Base-by-base conservation (phyloP, 225 moss, liverwort and hornwort species). In the Marchantia paleacea region DNA sequence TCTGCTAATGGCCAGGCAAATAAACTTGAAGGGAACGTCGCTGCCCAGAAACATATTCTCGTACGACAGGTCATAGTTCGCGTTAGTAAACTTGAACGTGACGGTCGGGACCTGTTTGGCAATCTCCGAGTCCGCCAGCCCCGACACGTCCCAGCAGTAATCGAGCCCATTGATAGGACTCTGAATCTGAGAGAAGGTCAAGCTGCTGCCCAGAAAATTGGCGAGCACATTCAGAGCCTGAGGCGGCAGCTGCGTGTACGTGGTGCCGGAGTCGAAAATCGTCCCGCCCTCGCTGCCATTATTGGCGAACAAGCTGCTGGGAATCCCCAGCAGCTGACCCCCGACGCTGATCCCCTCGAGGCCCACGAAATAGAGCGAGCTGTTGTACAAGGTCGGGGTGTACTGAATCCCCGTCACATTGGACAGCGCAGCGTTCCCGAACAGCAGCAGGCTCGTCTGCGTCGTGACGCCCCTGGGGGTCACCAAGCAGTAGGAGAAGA, bases 241-340 rank as follows among this genome's bases (percentile, higher is more conserved):
- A 5, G 81, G 63, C 28, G 73, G 51, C 58, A 86, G 11, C 12
- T 20, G 47, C 3, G 78, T 78, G 51, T 55, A 78, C 12, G 86
- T 81, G 7, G 83, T 81, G 10, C 86, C 86, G 3, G 83, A 83
- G 31, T 86, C 86, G 31, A 86, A 58, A 72, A 86, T 73, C 19
- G 58, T 73, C 26, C 86, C 86, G 12, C 86, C 83, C 12, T 80
- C 66, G n/a, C 78, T 73, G 15, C 8, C 29, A 3, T 15, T 8
- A 29, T 83, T 72, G 9, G 81, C 7, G 7, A 3, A 16, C 10
- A 86, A 20, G 47, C 26, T 61, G 39, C 13, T 28, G 2, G 18
- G 7, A 8, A 47, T 66, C 48, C 49, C 50, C 6, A 83, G 76
- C 12, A 14, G 73, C 8, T 0, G 26, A 18, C 81, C 83, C 11